A percentile compares a stretch with the other conserved stretches of the same genome.
phyloP scores from a whole-genome alignment of 1,284 basidiomycete genomes.

The Spongiforma sp. region DNA sequence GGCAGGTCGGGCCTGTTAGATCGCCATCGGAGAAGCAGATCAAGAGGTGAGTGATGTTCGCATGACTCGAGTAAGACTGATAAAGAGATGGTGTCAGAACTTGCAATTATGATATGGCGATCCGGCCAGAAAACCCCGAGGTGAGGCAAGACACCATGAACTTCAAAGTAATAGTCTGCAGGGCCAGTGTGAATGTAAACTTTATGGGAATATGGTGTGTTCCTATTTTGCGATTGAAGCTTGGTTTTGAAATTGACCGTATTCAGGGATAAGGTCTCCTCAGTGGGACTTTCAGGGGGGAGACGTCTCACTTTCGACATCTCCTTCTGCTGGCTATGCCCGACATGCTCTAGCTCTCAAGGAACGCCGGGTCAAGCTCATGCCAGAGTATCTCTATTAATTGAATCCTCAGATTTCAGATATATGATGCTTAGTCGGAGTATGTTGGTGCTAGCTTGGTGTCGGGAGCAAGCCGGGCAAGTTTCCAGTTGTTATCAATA shows the following conservation, averaged over 20 bases:
- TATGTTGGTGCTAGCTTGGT: too few species aligned
- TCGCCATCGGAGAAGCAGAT: constrained; percentile 15
- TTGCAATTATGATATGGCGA: constrained; percentile 36
- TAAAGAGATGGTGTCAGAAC: constrained; percentile 30
- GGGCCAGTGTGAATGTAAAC: constrained; percentile 31
- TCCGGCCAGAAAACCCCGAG: constrained; percentile 2
- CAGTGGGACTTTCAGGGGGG: constrained; percentile 29
- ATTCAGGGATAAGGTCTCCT: constrained; percentile 45
- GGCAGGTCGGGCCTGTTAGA: constrained; percentile 1
- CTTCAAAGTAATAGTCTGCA: neutral
- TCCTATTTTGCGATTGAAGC: neutral
- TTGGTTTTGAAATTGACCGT: neutral
- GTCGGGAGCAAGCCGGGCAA: too few species aligned
- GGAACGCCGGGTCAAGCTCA: constrained; percentile 42
- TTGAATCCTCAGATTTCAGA: too few species aligned
- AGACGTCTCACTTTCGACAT: constrained; percentile 24
- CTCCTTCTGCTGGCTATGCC: constrained; percentile 31
- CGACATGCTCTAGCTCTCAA: constrained; percentile 45
- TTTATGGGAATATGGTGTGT: constrained; percentile 42
- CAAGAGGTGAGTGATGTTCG: constrained; percentile 5
- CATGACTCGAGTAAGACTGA: neutral
- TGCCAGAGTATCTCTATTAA: constrained; percentile 43
- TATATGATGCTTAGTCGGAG: too few species aligned
- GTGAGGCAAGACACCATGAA: neutral
- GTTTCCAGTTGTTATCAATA: too few species aligned